These are phyloP conservation scores for Metschnikowia koreensis DNA, from an alignment of 805 yeast genomes.

Conservation along the genomic window DNA sequence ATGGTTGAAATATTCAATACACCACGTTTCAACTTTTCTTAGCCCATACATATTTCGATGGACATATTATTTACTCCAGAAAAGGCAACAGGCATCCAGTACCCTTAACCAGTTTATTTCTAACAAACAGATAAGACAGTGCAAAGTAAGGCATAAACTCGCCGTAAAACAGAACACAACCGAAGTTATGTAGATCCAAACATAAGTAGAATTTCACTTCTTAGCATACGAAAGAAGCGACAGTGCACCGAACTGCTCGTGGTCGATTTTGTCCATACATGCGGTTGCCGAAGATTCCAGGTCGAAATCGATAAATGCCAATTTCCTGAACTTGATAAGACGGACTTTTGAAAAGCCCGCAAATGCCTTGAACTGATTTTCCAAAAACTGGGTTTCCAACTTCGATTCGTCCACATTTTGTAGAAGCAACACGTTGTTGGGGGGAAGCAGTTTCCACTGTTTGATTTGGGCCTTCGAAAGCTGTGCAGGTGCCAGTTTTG, in stretches of 20 bases:
- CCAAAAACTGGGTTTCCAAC: conserved; percentile 30
- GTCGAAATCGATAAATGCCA: conserved; percentile 81
- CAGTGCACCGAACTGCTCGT: conserved; percentile 20
- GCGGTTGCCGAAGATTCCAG: conserved; percentile 49
- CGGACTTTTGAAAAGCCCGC: conserved; percentile 68
- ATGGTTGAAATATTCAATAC: no score
- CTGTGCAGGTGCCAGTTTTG: not conserved
- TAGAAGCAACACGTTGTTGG: conserved; percentile 65
- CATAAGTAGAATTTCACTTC: conserved; percentile 18
- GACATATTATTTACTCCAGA: no score
- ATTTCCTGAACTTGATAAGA: conserved; percentile 59
- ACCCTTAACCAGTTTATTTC: no score
- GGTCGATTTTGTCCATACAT: conserved; percentile 22
- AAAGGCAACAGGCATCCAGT: no score
- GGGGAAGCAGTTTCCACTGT: conserved; percentile 45
- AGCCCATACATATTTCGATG: no score
- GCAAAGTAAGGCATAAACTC: no score
- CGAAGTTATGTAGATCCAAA: not conserved
- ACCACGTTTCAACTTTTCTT: no score
- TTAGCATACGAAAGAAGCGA: conserved; percentile 35
- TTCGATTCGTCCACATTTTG: conserved; percentile 57
- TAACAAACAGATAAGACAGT: no score
- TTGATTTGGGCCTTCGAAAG: conserved; percentile 15
- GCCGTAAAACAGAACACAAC: no score
- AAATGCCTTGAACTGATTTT: conserved; percentile 44